Conservation (phyloP, 106 monocot genomes). For the Vanilla planifolia region DNA sequence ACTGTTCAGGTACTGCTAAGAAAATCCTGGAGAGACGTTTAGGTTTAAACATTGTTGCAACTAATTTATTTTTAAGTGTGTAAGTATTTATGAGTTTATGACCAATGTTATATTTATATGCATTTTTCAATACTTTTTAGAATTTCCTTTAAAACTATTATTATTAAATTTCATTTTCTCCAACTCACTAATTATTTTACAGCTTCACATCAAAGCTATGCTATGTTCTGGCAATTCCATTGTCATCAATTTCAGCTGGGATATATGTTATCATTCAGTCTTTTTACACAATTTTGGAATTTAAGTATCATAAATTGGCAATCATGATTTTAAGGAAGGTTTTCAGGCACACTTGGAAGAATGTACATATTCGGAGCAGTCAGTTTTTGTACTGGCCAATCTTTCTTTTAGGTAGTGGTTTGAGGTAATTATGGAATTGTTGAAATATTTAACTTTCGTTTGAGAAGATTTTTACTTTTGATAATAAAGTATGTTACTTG, state of each 20-base stretch:
- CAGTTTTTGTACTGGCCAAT: slow-evolving; percentile 91
- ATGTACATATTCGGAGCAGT: slow-evolving; percentile 53
- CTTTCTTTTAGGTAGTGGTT: slow-evolving; percentile 43
- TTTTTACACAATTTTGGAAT: slow-evolving; percentile 25
- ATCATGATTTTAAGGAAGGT: slow-evolving; percentile 26
- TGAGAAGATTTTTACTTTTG: background rate
- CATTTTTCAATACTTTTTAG: background rate
- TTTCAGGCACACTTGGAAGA: slow-evolving; percentile 51
- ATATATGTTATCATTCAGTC: slow-evolving; percentile 55
- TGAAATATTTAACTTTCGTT: background rate
- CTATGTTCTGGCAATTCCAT: slow-evolving; percentile 31
- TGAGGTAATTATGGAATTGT: slow-evolving; percentile 36
- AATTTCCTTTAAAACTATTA: slow-evolving; percentile 1
- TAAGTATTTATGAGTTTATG: background rate
- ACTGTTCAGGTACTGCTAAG: slow-evolving; percentile 57
- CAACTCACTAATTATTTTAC: slow-evolving; percentile 13
- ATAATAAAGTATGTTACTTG: background rate
- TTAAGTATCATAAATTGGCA: slow-evolving; percentile 8
- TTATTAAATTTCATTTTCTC: background rate
- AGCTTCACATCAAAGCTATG: slow-evolving; percentile 33
- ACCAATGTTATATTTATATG: slow-evolving; percentile 22
- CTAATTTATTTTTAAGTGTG: slow-evolving; percentile 3
- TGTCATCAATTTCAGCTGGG: slow-evolving; percentile 49
- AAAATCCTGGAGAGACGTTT: slow-evolving; percentile 13
- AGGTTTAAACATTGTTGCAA: slow-evolving; percentile 8